Percentiles rank a stretch among this genome's conserved stretches.
These are phyloP conservation scores for Ophiostoma perfectum DNA, from an alignment of 2,329 filamentous ascomycete species.

Conservation along the genomic window DNA sequence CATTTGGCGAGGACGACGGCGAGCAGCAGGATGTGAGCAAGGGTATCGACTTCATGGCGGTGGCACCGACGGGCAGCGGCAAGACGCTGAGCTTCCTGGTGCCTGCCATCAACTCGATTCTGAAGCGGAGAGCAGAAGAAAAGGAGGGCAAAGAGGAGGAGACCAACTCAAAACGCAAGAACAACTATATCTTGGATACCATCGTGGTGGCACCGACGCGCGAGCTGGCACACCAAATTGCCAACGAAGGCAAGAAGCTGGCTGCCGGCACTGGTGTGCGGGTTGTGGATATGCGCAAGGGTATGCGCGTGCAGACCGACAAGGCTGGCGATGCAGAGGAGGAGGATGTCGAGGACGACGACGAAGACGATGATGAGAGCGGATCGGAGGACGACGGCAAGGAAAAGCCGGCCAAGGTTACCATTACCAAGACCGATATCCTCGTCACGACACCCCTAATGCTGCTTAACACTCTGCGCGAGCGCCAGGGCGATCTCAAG, in stretches of 20 bases:
- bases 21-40: conserved; percentile 30
- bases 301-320: conserved; percentile 58
- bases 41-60: conserved; percentile 70
- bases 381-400: conserved; percentile 27
- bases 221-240: conserved; percentile 73
- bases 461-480: conserved; percentile 65
- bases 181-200: conserved; percentile 53
- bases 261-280: conserved; percentile 65
- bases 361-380: conserved; percentile 35
- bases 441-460: conserved; percentile 75
- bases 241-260: conserved; percentile 80
- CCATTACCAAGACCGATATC: conserved; percentile 66
- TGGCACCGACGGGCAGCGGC: conserved; percentile 92
- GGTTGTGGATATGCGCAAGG: conserved; percentile 77
- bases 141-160: conserved; percentile 37
- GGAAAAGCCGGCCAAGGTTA: conserved; percentile 5
- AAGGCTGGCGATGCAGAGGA: conserved; percentile 35
- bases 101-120: conserved; percentile 72
- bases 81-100: conserved; percentile 94
- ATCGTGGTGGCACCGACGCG: conserved; percentile 73
- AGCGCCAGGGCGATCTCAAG: conserved; percentile 31
- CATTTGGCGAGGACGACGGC: conserved; percentile 17
- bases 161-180: conserved; percentile 31
- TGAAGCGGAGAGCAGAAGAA: conserved; percentile 50
- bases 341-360: conserved; percentile 18